These are phyloP conservation scores for Phytopythium boreale DNA, from an alignment of 352 stramenopile species.

Conservation along the genomic window DNA sequence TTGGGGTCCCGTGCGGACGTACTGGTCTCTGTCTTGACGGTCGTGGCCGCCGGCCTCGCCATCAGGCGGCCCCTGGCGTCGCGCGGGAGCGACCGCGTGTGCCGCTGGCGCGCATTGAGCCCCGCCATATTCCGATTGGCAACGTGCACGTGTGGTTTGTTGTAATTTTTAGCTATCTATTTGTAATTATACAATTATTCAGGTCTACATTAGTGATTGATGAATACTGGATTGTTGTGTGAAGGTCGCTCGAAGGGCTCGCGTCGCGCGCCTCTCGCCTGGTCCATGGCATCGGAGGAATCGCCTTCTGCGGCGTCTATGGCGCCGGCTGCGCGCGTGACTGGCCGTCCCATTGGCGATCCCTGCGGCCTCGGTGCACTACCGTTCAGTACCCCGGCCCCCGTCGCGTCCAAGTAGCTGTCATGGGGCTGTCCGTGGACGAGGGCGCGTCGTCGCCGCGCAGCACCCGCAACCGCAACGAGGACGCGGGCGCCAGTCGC, in stretches of 20 bases:
- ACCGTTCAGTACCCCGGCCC: not conserved
- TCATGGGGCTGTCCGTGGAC: constrained; percentile 3
- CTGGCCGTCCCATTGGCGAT: too few relatives aligned
- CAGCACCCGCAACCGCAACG: constrained; percentile 9
- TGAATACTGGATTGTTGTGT: not conserved
- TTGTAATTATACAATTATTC: too few relatives aligned
- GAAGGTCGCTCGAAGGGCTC: constrained; percentile 1
- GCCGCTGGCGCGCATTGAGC: too few relatives aligned
- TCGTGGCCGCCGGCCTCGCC: not conserved
- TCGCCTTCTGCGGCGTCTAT: constrained; percentile 5
- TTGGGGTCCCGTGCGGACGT: not conserved
- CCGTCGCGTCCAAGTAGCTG: not conserved
- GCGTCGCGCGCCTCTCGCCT: too few relatives aligned
- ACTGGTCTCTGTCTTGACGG: not conserved
- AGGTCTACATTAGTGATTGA: not conserved
- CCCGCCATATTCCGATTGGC: too few relatives aligned
- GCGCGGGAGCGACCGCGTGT: not conserved
- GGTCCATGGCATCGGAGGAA: not conserved
- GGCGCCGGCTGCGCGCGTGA: not conserved
- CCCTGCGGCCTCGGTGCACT: not conserved
- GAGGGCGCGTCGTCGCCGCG: too few relatives aligned
- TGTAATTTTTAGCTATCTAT: too few relatives aligned
- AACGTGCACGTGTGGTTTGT: not conserved
- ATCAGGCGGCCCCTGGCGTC: not conserved
- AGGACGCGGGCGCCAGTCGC: constrained; percentile 16